Evolutionary conservation across 345 rosid genomes (phyloP).

Genomic region (Geranium rotundifolium): DNA sequence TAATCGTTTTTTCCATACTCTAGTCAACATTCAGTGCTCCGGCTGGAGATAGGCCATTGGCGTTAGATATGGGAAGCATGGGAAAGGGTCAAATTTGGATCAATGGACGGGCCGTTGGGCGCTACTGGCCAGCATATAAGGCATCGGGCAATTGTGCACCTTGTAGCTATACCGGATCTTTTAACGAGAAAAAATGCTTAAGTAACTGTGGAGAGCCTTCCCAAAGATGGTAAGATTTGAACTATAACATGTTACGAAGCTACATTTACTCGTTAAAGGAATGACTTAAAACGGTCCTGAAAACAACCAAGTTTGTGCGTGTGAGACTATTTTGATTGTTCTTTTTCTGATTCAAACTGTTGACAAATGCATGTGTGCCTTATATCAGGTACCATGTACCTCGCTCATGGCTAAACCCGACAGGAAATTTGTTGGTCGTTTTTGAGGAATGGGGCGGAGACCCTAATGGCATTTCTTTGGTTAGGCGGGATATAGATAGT

Average conservation of each 20-base stretch:
- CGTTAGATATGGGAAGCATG: slow-evolving; percentile 45
- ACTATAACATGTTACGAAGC: not conserved
- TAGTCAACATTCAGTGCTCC: slow-evolving; percentile 42
- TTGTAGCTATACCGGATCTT: slow-evolving; percentile 67
- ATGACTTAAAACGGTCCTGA: too few species aligned
- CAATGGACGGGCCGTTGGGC: slow-evolving; percentile 39
- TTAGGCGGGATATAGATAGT: slow-evolving; percentile 70
- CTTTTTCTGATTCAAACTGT: not conserved
- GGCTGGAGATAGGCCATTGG: slow-evolving; percentile 30
- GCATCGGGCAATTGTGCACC: slow-evolving; percentile 28
- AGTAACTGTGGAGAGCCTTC: slow-evolving; percentile 89
- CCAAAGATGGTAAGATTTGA: slow-evolving; percentile 61
- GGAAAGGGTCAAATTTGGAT: slow-evolving; percentile 48
- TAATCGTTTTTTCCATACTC: not conserved
- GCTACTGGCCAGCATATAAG: slow-evolving; percentile 41
- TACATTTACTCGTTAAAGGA: too few species aligned
- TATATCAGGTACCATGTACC: slow-evolving; percentile 81
- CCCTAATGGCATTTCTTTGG: slow-evolving; percentile 73
- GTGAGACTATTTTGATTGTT: not conserved
- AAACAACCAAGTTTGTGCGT: too few species aligned
- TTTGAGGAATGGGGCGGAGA: slow-evolving; percentile 99
- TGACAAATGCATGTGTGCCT: slow-evolving; percentile 2
- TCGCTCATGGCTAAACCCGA: slow-evolving; percentile 81
- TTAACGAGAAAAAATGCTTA: slow-evolving; percentile 61
- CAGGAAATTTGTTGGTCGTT: slow-evolving; percentile 78